These are phyloP conservation scores for Mrakia frigida DNA, from an alignment of 768 basidiomycete genomes.

Conservation along the genomic window DNA sequence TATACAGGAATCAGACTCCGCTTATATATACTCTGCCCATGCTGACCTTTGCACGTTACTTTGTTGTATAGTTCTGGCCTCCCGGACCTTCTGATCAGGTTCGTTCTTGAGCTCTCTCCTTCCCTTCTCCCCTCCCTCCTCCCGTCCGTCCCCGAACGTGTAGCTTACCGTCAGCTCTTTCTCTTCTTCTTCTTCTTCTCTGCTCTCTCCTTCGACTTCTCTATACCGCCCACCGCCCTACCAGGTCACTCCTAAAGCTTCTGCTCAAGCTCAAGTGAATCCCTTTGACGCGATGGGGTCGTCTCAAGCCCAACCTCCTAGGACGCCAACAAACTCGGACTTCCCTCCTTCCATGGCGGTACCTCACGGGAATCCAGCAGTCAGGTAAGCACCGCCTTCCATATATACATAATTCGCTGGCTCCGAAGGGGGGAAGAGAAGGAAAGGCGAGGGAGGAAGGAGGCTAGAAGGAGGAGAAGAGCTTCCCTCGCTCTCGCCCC, in stretches of 20 bases:
- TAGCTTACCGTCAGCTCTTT: background rate
- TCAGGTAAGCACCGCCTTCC: background rate
- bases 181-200: background rate
- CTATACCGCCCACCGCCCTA: background rate
- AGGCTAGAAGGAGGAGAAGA: background rate
- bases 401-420: too few species aligned
- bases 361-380: constrained; percentile 24
- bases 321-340: constrained; percentile 26
- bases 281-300: constrained; percentile 28
- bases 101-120: background rate
- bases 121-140: background rate
- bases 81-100: constrained; percentile 33
- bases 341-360: constrained; percentile 7
- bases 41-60: background rate
- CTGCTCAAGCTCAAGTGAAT: constrained; percentile 26
- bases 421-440: too few species aligned
- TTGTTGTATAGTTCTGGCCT: constrained; percentile 29
- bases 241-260: constrained; percentile 33
- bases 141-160: background rate
- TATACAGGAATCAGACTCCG: too few species aligned
- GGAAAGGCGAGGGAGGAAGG: background rate
- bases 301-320: background rate
- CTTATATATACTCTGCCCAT: background rate
- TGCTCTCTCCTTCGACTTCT: background rate
- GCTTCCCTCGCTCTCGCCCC: background rate